Evolutionary conservation across 768 basidiomycete species (phyloP).

Genomic region (Trametes cinnabarina): DNA sequence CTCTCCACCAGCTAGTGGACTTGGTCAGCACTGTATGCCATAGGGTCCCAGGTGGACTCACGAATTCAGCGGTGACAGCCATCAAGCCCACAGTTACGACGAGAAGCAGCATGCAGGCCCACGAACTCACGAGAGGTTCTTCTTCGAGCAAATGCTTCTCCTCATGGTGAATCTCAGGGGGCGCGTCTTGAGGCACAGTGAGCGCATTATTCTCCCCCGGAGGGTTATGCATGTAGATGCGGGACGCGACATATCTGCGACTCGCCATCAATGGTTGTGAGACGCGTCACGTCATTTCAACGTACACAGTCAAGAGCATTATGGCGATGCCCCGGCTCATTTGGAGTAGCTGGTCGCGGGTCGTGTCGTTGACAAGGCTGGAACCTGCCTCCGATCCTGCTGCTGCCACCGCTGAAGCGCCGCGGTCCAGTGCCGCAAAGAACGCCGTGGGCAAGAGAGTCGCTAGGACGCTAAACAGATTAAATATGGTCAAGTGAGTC

Average conservation of each 20-base stretch:
- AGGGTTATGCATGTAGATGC: conserved; percentile 69
- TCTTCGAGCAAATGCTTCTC: conserved; percentile 43
- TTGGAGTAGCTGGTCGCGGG: conserved; percentile 47
- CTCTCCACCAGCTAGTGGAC: conserved; percentile 56
- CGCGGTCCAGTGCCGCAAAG: conserved; percentile 56
- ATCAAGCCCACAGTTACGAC: conserved; percentile 54
- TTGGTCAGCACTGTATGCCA: not conserved
- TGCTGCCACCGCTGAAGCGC: conserved; percentile 19
- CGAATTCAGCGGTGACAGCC: conserved; percentile 71
- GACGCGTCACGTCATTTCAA: not conserved
- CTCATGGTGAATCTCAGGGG: conserved; percentile 23
- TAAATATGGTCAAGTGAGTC: not conserved
- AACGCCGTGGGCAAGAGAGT: conserved; percentile 66
- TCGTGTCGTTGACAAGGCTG: conserved; percentile 40
- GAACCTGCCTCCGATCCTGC: conserved; percentile 22
- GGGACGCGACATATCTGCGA: conserved; percentile 59
- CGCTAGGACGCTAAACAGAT: conserved; percentile 49
- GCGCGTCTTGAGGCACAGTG: conserved; percentile 40
- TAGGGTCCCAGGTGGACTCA: conserved; percentile 30
- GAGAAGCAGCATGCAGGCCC: conserved; percentile 56
- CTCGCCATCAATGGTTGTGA: not conserved
- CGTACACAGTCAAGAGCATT: conserved; percentile 59
- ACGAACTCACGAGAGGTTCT: conserved; percentile 63
- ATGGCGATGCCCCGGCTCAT: conserved; percentile 68
- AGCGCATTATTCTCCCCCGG: conserved; percentile 57